These are phyloP conservation scores for Beauveria sp. DNA, from an alignment of 2,329 filamentous ascomycete genomes.

Conservation along the genomic window DNA sequence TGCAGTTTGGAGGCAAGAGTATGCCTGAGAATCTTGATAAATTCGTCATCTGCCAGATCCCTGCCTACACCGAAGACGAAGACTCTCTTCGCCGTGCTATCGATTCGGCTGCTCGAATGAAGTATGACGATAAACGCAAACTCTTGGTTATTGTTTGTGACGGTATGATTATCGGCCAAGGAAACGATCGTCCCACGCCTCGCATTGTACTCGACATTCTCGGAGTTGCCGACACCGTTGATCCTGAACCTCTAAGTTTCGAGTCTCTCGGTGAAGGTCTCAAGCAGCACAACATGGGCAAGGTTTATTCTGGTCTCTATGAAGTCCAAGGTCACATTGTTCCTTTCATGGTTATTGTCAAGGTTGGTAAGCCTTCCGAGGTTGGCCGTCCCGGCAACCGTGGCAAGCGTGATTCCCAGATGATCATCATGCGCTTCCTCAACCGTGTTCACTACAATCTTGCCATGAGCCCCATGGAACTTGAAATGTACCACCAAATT, in stretches of 20 bases:
- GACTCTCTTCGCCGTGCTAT: conserved; percentile 95
- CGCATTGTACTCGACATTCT: conserved; percentile 95
- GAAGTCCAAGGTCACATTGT: conserved; percentile 98
- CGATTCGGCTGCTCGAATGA: conserved; percentile 90
- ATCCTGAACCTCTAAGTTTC: conserved; percentile 93
- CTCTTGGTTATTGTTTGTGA: conserved; percentile 88
- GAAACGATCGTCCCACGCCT: conserved; percentile 91
- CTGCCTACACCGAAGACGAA: conserved; percentile 96
- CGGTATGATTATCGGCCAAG: conserved; percentile 98
- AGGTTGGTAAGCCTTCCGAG: conserved; percentile 96
- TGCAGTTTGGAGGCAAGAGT: conserved; percentile 89
- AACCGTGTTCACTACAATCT: conserved; percentile 98
- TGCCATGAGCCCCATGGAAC: conserved; percentile 89
- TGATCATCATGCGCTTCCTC: conserved; percentile 97
- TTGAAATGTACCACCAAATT: conserved; percentile 98
- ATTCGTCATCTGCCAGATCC: conserved; percentile 96
- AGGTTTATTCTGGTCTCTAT: conserved; percentile 95
- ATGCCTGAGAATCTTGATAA: conserved; percentile 95
- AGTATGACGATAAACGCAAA: conserved; percentile 97
- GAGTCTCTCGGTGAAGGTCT: conserved; percentile 91
- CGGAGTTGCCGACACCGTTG: conserved; percentile 85
- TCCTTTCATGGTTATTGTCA: conserved; percentile 92
- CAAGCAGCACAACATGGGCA: conserved; percentile 99
- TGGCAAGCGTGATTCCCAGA: conserved; percentile 98
- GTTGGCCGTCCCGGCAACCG: conserved; percentile 92